phyloP scores from a whole-genome alignment of 1,284 basidiomycete genomes.

The Irpex sp. region DNA sequence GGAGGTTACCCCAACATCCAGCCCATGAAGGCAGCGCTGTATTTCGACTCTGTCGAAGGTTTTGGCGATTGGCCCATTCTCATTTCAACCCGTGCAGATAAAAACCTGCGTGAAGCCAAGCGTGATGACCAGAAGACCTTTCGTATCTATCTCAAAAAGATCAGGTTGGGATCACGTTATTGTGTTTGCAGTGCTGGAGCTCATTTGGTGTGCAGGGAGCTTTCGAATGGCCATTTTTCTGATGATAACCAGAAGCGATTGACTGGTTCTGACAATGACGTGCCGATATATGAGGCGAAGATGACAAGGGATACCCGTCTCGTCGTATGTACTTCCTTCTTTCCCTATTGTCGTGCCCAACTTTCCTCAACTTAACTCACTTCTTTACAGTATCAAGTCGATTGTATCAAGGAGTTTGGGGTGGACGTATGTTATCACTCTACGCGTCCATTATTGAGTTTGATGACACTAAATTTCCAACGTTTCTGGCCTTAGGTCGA shows the following conservation, averaged over 20 bases:
- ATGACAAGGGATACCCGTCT: slow-evolving; percentile 69
- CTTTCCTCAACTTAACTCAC: background rate
- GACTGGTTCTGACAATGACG: slow-evolving; percentile 48
- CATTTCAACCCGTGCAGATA: slow-evolving; percentile 51
- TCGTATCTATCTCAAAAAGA: slow-evolving; percentile 63
- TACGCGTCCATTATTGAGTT: background rate
- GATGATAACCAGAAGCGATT: slow-evolving; percentile 75
- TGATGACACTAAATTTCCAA: background rate
- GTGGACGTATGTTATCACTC: slow-evolving; percentile 47
- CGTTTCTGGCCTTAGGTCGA: slow-evolving; percentile 44
- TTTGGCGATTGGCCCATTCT: slow-evolving; percentile 63
- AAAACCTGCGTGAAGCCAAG: slow-evolving; percentile 47
- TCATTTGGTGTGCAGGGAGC: slow-evolving; percentile 49
- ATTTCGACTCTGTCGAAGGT: slow-evolving; percentile 57
- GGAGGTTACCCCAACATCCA: slow-evolving; percentile 44
- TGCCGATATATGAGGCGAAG: slow-evolving; percentile 75
- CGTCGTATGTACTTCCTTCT: slow-evolving; percentile 50
- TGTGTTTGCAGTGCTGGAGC: background rate
- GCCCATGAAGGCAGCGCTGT: slow-evolving; percentile 55
- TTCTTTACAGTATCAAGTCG: slow-evolving; percentile 65
- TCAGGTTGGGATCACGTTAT: slow-evolving; percentile 47
- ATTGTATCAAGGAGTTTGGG: slow-evolving; percentile 62
- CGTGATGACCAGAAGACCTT: slow-evolving; percentile 50
- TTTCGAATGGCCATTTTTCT: slow-evolving; percentile 75
- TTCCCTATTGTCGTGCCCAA: background rate